Evolutionary conservation across 2,329 filamentous ascomycete species (phyloP).

Genomic region (Nigrospora sphaerica): DNA sequence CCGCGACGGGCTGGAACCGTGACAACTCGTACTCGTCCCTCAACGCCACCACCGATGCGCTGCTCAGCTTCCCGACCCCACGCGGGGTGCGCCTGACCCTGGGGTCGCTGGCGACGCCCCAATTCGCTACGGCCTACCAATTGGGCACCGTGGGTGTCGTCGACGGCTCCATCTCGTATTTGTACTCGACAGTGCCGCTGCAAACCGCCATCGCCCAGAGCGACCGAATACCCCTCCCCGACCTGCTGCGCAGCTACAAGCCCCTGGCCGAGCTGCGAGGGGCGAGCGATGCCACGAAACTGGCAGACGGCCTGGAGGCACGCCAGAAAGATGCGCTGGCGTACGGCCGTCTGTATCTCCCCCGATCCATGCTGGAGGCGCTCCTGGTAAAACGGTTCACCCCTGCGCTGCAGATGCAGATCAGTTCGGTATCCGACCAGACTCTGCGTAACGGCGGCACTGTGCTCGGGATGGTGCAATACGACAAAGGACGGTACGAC

Average conservation of each 20-base stretch:
- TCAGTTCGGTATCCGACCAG: constrained; percentile 71
- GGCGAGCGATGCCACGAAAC: background rate
- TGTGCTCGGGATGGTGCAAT: constrained; percentile 65
- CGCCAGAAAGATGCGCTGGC: constrained; percentile 48
- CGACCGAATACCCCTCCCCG: constrained; percentile 66
- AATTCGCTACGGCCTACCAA: constrained; percentile 91
- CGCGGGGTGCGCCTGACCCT: constrained; percentile 78
- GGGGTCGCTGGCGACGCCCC: constrained; percentile 83
- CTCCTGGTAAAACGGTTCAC: constrained; percentile 74
- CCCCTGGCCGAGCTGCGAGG: constrained; percentile 59
- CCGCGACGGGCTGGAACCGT: constrained; percentile 78
- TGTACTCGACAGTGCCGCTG: constrained; percentile 84
- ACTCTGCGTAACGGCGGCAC: constrained; percentile 69
- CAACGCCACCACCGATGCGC: constrained; percentile 74
- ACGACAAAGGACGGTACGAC: constrained; percentile 81
- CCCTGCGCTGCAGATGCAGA: constrained; percentile 69
- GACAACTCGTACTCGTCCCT: constrained; percentile 89
- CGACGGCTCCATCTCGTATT: constrained; percentile 93
- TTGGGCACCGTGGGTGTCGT: constrained; percentile 85
- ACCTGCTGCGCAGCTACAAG: constrained; percentile 75
- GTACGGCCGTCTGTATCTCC: constrained; percentile 75
- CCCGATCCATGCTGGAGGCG: constrained; percentile 79
- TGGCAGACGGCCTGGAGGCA: constrained; percentile 7
- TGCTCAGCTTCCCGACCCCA: constrained; percentile 85
- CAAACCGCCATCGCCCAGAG: constrained; percentile 60